Conservation (phyloP, 139 green algal species). For the Protoeuglena noctilucae region DNA sequence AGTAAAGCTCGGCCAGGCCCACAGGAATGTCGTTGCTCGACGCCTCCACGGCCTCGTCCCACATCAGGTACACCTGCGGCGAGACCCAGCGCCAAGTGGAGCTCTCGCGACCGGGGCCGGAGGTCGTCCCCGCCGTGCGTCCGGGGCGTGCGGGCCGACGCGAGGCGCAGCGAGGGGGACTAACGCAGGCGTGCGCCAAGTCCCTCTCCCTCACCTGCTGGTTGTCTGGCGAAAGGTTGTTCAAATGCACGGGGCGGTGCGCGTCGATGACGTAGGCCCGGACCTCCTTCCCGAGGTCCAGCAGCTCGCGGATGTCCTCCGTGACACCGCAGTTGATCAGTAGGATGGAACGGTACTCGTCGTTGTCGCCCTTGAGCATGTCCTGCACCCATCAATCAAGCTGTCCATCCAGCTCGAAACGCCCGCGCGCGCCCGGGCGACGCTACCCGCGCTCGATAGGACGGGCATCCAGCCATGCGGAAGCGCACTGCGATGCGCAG, state of each 20-base stretch:
- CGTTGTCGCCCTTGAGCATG: background rate
- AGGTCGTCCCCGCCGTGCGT: no score
- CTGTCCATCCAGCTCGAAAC: constrained; percentile 18
- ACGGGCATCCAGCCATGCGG: constrained; percentile 21
- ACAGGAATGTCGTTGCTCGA: no score
- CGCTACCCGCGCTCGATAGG: no score
- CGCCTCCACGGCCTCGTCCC: no score
- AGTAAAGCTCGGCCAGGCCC: no score
- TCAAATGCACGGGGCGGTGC: constrained; percentile 29
- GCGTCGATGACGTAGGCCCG: constrained; percentile 64
- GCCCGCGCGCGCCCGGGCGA: no score
- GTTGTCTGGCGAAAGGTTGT: constrained; percentile 13
- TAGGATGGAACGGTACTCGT: constrained; percentile 42
- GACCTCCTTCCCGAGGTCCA: constrained; percentile 22
- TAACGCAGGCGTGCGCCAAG: background rate
- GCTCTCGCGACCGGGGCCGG: no score
- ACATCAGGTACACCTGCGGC: no score
- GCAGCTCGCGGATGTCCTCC: constrained; percentile 32
- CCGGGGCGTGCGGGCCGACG: no score
- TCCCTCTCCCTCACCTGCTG: constrained; percentile 12
- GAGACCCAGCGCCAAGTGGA: no score
- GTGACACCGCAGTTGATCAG: constrained; percentile 75
- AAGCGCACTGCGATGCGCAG: background rate
- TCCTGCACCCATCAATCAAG: constrained; percentile 1
- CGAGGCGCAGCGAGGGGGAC: no score